Percentiles rank a stretch among this genome's conserved stretches.
phyloP scores from a whole-genome alignment of 1,284 basidiomycete species.

The Puccinia triticina region DNA sequence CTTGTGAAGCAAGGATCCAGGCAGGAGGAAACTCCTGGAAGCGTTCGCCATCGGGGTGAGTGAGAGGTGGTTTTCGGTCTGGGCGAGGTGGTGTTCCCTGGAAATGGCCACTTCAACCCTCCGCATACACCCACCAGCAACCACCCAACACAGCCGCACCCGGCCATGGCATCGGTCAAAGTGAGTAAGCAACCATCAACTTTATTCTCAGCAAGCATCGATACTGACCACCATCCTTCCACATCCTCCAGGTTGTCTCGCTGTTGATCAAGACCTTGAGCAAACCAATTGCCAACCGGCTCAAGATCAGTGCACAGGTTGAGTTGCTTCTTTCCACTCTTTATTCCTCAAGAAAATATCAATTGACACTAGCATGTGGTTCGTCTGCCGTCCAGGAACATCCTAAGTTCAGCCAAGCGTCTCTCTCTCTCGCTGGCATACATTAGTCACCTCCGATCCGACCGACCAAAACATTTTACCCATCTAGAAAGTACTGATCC shows the following conservation, averaged over 20 bases:
- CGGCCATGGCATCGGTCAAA: constrained; percentile 12
- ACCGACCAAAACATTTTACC: too few species aligned
- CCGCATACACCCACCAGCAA: not conserved
- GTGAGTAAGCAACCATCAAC: not conserved
- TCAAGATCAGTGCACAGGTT: constrained; percentile 38
- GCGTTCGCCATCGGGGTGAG: not conserved
- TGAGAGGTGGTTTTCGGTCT: too few species aligned
- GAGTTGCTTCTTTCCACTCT: not conserved
- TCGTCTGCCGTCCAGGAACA: constrained; percentile 7
- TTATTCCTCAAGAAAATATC: not conserved
- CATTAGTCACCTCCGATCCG: too few species aligned
- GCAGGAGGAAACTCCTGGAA: not conserved
- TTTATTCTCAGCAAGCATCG: not conserved
- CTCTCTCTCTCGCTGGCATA: too few species aligned
- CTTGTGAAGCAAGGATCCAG: not conserved
- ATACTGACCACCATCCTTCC: not conserved
- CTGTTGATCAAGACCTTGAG: constrained; percentile 42
- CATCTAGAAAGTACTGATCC: not conserved
- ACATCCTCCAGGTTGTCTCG: constrained; percentile 14
- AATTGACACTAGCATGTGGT: not conserved
- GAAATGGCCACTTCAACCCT: too few species aligned
- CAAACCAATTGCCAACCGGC: constrained; percentile 38
- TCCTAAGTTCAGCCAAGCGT: not conserved
- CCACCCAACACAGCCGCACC: not conserved
- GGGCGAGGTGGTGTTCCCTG: too few species aligned